Base-by-base conservation (phyloP, 2,329 filamentous ascomycete species). In the Emmonsiellopsis sp. region DNA sequence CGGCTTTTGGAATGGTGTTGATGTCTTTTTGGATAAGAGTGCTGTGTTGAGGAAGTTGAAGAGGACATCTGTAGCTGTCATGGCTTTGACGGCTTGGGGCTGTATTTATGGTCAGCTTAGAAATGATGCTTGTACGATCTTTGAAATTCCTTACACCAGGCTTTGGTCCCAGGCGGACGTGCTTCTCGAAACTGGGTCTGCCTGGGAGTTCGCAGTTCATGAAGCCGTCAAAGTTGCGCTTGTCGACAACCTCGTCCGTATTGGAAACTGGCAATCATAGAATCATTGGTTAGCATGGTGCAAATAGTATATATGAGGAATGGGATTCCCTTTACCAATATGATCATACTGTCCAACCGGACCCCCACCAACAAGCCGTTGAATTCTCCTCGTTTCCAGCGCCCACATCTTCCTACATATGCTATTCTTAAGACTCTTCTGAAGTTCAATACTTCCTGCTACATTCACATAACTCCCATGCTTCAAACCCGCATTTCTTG, bases 391-490 rank as follows among this genome's bases (percentile, higher is more conserved):
- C 36, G 67, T 65, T 51, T 75, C 71, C 34, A 76, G 58, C 21
- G 68, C 69, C 63, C 66, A 74, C 61, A 75, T 67, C 43, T 65
- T 69, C 48, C 68, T 67, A 53, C 69, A 72, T 43, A 73, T 64
- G 52, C 71, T 73, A 14, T 68, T 60, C 21, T 62, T 66, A 44
- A 74, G 59, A 36, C 63, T 63, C 34, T 62, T 66, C 53, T 71
- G 68, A 47, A 73, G 63, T 8, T 71, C 65, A 49, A 73, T 71
- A 21, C 68, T 67, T 32, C 71, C 71, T 55, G 70, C 63, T n/a
- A 72, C 65, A 56, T 74, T 74, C 48, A 68, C 63, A 57, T 75
- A 76, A 55, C 66, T 70, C 42, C 71, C 72, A 50, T 70, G 62
- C 2, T 70, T 65, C 45, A 76, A 56, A 2, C 72, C 73, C 39